phyloP scores from a whole-genome alignment of 306 rosid species.

The Prunus davidiana region DNA sequence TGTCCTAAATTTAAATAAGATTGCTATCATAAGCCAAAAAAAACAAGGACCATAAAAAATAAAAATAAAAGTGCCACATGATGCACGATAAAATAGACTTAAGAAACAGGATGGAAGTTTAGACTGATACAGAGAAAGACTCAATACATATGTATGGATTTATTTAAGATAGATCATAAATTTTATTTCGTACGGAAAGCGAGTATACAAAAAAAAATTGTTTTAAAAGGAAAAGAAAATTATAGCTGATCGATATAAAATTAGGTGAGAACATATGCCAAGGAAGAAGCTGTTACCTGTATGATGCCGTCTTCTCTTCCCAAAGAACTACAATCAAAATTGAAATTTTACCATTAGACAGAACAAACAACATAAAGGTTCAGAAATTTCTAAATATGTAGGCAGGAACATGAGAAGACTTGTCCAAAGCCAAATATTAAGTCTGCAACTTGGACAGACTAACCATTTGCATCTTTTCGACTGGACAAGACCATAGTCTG shows the following conservation, averaged over 20 bases:
- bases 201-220: background rate
- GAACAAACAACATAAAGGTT: background rate
- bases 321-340: slow-evolving; percentile 19
- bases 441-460: background rate
- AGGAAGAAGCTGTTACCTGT: slow-evolving; percentile 14
- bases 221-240: background rate
- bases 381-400: background rate
- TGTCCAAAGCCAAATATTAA: background rate
- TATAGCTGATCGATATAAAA: background rate
- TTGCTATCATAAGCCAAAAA: background rate
- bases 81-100: background rate
- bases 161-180: background rate
- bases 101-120: background rate
- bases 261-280: background rate
- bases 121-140: background rate
- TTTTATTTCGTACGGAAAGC: background rate
- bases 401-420: background rate
- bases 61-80: background rate
- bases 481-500: background rate
- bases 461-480: background rate
- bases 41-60: background rate
- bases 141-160: background rate
- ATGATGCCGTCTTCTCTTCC: slow-evolving; percentile 4
- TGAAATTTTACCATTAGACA: background rate
- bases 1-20: background rate